Evolutionary conservation across 331 rosid species (phyloP), one percentile per base, ranked within the genome.

Genomic region (Acacia pycnantha): DNA sequence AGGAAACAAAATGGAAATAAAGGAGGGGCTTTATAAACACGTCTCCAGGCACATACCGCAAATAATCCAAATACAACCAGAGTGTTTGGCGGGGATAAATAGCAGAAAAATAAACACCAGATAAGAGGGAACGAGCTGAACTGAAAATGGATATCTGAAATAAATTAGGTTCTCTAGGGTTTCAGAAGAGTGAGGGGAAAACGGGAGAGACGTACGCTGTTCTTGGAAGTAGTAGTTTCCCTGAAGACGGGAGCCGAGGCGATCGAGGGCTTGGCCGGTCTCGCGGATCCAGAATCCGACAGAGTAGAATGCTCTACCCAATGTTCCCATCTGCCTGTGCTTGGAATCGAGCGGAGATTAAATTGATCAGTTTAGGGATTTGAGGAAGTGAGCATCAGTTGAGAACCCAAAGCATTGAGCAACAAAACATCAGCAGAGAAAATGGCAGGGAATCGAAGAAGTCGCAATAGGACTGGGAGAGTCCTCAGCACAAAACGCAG

Each of bases 201-300:
- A 37, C 1, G 41, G 41, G 41, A 37, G 41, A 37, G 41, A 68
- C 85, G 2, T 87, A 95, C 98, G 90, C 66, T 92, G 98, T 85
- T 92, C 99, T 82, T 90, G 95, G 89, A 95, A 95, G 90, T 80
- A 88, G 86, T 93, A 88, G 73, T 87, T 93, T 46, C 99, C 97
- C 70, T 95, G 99, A 77, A 95, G 91, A 29, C 96, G 99, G 51
- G 88, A 90, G 27, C 97, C 98, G n/a, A 95, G 92, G 83, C 98
- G 99, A 87, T 95, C 98, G 26, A 93, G 56, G 86, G 99, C 99
- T 84, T 95, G 98, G 73, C 98, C 99, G 21, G 97, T 89, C 84
- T 95, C 98, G 59, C 99, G 97, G 93, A 95, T 93, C 99, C 94
- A 92, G 90, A 95, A 93, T 86, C 99, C 98, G 33, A 95, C 94